A percentile compares a stretch with the other conserved stretches of the same genome.
Evolutionary conservation across 139 green algal species (phyloP).

Genomic region (Chlorella vulgaris): DNA sequence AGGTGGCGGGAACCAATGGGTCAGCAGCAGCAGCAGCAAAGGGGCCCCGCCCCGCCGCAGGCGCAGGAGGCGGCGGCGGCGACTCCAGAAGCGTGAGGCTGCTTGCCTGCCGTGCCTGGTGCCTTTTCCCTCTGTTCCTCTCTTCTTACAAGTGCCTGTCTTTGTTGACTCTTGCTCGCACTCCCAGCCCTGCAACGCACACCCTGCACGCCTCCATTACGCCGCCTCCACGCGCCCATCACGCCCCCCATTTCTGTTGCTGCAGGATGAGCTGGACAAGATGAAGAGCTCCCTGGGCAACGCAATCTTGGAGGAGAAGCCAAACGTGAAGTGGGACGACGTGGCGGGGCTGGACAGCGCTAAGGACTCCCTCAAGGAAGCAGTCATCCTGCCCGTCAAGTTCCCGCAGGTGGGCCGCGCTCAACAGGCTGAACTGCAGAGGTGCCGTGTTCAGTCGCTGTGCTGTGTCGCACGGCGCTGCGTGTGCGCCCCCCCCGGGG

Average conservation of each 20-base stretch:
- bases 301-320: slow-evolving; percentile 91
- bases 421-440: no score
- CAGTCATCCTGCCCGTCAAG: slow-evolving; percentile 99
- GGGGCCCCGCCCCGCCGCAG: background rate
- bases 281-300: slow-evolving; percentile 76
- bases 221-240: background rate
- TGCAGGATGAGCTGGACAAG: slow-evolving; percentile 75
- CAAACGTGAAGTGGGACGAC: slow-evolving; percentile 98
- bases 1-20: slow-evolving; percentile 26
- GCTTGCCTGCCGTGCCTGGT: no score
- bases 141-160: no score
- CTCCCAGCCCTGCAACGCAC: background rate
- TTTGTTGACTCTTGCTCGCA: no score
- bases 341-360: slow-evolving; percentile 96
- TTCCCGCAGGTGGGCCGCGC: slow-evolving; percentile 88
- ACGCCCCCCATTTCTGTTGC: no score
- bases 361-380: slow-evolving; percentile 98
- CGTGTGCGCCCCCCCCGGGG: no score
- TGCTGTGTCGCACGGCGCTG: no score
- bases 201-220: no score
- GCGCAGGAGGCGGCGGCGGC: slow-evolving; percentile 24
- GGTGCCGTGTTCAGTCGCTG: no score
- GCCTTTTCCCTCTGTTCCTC: background rate
- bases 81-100: slow-evolving; percentile 30
- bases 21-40: slow-evolving; percentile 24